phyloP scores from a whole-genome alignment of 2,329 filamentous ascomycete genomes.

The Lasiodiplodia theobromae region DNA sequence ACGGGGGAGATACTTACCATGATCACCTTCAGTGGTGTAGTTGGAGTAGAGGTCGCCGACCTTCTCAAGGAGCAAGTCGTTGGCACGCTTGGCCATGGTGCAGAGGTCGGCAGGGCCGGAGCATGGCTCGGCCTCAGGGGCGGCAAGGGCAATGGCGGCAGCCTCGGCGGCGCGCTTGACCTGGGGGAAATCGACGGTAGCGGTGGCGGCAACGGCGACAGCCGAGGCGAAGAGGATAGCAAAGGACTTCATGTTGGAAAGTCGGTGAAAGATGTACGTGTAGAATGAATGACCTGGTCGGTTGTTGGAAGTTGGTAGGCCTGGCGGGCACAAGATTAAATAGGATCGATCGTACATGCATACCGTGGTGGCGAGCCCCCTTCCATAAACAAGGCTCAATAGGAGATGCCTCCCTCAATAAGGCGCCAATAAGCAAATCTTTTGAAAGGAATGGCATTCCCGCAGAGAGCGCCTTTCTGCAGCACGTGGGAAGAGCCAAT shows the following conservation, averaged over 20 bases:
- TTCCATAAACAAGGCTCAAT: conserved; percentile 32
- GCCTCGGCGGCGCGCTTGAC: conserved; percentile 45
- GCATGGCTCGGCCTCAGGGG: conserved; percentile 34
- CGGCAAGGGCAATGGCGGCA: conserved; percentile 38
- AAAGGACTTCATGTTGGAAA: conserved; percentile 58
- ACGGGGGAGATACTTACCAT: not conserved
- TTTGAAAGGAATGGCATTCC: not conserved
- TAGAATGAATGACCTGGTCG: conserved; percentile 33
- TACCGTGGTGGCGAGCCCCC: not conserved
- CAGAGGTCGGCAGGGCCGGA: conserved; percentile 28
- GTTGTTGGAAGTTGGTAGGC: conserved; percentile 19
- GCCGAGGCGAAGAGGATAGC: conserved; percentile 50
- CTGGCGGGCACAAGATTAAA: not conserved
- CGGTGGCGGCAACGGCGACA: conserved; percentile 51
- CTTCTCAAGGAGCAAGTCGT: not conserved
- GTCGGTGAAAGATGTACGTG: not conserved
- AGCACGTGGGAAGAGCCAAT: not conserved
- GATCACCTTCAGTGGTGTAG: conserved; percentile 2
- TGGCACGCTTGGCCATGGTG: conserved; percentile 27
- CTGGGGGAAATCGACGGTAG: conserved; percentile 43
- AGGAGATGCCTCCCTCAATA: conserved; percentile 16
- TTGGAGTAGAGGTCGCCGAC: not conserved
- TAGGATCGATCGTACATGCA: conserved; percentile 20
- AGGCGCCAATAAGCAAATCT: conserved; percentile 2
- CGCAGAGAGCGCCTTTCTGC: not conserved